These are phyloP conservation scores for Barnettozyma salicaria DNA, from an alignment of 805 yeast species.

Conservation along the genomic window DNA sequence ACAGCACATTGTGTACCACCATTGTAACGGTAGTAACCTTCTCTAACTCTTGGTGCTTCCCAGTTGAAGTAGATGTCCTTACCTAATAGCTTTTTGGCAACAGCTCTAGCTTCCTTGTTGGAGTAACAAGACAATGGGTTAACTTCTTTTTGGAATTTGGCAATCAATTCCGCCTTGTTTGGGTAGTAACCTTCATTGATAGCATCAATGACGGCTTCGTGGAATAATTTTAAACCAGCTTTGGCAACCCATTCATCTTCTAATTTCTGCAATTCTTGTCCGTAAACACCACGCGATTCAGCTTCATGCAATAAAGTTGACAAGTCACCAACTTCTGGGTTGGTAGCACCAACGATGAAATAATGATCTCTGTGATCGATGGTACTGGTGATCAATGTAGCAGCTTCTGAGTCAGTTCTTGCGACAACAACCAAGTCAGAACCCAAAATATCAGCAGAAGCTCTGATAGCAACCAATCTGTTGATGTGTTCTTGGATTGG, in stretches of 20 bases:
- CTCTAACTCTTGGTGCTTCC: conserved; percentile 93
- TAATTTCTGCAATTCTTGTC: conserved; percentile 60
- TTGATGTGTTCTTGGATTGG: conserved; percentile 97
- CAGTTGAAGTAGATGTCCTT: conserved; percentile 85
- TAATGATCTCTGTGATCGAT: conserved; percentile 94
- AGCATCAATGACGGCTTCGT: conserved; percentile 84
- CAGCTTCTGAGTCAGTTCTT: conserved; percentile 97
- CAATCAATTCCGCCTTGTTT: conserved; percentile 58
- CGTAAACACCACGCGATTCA: conserved; percentile 66
- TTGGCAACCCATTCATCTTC: conserved; percentile 77
- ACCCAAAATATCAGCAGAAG: conserved; percentile 91
- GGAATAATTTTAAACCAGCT: conserved; percentile 84
- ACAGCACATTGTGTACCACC: conserved; percentile 98
- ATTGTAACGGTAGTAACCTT: conserved; percentile 91
- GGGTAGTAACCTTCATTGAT: conserved; percentile 55
- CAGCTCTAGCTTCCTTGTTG: conserved; percentile 67
- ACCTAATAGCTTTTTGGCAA: conserved; percentile 74
- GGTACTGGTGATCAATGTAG: conserved; percentile 88
- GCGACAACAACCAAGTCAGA: conserved; percentile 84
- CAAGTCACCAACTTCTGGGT: conserved; percentile 70
- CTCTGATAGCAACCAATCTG: conserved; percentile 88
- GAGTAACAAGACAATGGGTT: conserved; percentile 74
- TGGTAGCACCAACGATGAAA: conserved; percentile 86
- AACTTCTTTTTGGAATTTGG: conserved; percentile 59
- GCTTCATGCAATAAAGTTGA: conserved; percentile 77